Evolutionary conservation across 2,329 filamentous ascomycete species (phyloP).

Genomic region (Ceratocystis lukuohia): DNA sequence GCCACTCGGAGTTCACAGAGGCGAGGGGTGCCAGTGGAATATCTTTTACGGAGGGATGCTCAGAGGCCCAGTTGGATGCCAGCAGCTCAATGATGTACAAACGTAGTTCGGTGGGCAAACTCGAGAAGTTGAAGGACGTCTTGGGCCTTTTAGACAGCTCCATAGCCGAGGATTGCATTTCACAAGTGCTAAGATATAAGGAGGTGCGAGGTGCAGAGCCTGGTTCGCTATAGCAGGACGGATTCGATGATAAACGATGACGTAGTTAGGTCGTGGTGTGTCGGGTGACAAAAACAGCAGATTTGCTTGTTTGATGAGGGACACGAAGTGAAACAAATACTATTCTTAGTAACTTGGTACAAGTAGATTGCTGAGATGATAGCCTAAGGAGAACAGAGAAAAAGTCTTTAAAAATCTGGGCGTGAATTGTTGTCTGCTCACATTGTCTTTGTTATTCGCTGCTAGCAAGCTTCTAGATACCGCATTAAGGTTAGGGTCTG

Average conservation of each 20-base stretch:
- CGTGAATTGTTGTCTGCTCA: background rate
- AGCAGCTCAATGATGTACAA: slow-evolving; percentile 9
- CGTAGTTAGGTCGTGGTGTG: background rate
- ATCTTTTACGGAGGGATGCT: slow-evolving; percentile 7
- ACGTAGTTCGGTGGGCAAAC: slow-evolving; percentile 5
- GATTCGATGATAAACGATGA: background rate
- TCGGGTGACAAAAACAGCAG: background rate
- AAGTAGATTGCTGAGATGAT: background rate
- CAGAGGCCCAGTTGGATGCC: background rate
- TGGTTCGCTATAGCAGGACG: background rate
- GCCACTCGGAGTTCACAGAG: slow-evolving; percentile 19
- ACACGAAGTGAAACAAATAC: background rate
- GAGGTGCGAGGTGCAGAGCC: background rate
- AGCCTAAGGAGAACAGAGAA: too few relatives aligned
- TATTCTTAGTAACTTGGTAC: background rate
- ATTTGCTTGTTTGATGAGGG: background rate
- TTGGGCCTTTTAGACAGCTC: background rate
- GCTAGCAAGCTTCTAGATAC: background rate
- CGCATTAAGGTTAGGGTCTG: background rate
- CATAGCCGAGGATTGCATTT: background rate
- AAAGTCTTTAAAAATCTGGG: too few relatives aligned
- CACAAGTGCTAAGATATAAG: background rate
- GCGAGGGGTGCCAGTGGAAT: slow-evolving; percentile 7
- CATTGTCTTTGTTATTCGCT: background rate
- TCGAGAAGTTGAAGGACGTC: background rate